Base-by-base conservation (phyloP, 2,329 filamentous ascomycete species). In the Curvularia spicifera region DNA sequence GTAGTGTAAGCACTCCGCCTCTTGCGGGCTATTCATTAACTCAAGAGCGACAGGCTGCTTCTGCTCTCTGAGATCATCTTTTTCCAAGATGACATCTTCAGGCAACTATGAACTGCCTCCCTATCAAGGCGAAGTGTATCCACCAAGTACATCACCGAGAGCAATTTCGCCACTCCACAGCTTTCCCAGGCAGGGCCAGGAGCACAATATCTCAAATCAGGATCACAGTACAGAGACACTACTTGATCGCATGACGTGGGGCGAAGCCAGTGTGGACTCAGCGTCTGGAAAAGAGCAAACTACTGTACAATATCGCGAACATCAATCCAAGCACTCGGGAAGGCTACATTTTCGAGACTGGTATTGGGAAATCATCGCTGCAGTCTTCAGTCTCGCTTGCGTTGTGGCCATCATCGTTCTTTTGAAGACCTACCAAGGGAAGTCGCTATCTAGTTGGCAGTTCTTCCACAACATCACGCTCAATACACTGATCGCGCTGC, bases 341-440 rank as follows among this genome's bases (percentile, higher is more conserved):
- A 28, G 8, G 9, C n/a, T 52, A 13, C 50, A 52, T 18, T 33
- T 26, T 3, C 3, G 5, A 44, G 59, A 59, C 15, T 61, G 58
- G 61, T 42, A 46, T 26, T 61, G 61, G 61, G 61, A 63, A 43
- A n/a, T 61, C 8, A 46, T 26, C 6, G 52, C 58, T 5, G 53
- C n/a, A 43, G 2, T 49, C 4, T 51, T 61, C 49, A 58, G 52
- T 18, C 5, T 61, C 1, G 26, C 35, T 5, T 56, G 55, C 29
- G 8, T 58, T 15, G 49, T 51, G 1, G 52, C 55, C 15, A 43
- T 63, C 6, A 26, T 53, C 10, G 28, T 48, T 6, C 26, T 57
- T n/a, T 9, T 60, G 8, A 51, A 15, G n/a, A 33, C 35, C 18
- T 48, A 57, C 15, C 33, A 55, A 10, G 50, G 56, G 13, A 56